Evolutionary conservation across 1,284 basidiomycete species (phyloP).

Genomic region (Mycena sp.): DNA sequence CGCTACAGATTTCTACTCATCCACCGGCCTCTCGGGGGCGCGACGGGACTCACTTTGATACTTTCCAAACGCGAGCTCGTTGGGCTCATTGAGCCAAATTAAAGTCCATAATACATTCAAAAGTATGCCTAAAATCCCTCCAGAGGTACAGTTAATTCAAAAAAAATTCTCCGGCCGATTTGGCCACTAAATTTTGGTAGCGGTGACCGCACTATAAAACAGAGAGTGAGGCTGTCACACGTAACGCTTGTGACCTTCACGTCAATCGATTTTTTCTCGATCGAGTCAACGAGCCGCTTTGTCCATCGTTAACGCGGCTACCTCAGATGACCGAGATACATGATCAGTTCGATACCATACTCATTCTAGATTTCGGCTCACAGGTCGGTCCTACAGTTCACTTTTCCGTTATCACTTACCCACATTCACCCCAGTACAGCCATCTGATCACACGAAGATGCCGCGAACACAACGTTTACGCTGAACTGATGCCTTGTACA

Average conservation of each 20-base stretch:
- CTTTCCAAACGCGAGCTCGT: too few species aligned
- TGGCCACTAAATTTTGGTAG: too few species aligned
- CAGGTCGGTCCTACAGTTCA: constrained; percentile 67
- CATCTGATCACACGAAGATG: constrained; percentile 98
- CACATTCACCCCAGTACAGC: constrained; percentile 76
- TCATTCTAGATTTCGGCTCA: constrained; percentile 98
- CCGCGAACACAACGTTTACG: constrained; percentile 98
- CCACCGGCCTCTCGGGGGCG: too few species aligned
- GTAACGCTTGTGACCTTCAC: not conserved
- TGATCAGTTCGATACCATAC: constrained; percentile 95
- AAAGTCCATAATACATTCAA: too few species aligned
- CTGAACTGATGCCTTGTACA: constrained; percentile 98
- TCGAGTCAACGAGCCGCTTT: not conserved
- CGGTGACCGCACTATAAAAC: too few species aligned
- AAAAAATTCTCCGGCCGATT: too few species aligned
- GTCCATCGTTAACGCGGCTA: not conserved
- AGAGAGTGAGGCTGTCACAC: too few species aligned
- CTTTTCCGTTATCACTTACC: constrained; percentile 18
- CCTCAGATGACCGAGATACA: constrained; percentile 84
- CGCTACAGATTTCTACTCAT: too few species aligned
- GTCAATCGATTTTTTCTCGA: constrained; percentile 15
- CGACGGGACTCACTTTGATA: too few species aligned
- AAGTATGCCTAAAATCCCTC: too few species aligned
- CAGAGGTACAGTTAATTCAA: too few species aligned
- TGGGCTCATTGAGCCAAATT: too few species aligned